Conservation (phyloP, 1,139 yeast species). For the Yamadazyma pseudoaaseri region DNA sequence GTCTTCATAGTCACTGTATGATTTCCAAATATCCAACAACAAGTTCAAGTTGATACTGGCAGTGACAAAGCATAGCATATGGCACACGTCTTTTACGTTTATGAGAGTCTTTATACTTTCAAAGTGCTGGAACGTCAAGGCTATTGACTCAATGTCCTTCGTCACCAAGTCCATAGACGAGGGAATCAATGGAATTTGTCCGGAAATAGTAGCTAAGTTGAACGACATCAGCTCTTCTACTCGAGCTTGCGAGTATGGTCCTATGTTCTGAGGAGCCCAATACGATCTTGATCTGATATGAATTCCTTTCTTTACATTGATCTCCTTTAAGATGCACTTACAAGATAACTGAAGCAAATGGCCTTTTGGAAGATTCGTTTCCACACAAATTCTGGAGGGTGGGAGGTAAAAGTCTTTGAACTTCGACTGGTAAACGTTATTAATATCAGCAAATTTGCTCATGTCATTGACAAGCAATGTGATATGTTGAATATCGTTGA, state of each 20-base stretch:
- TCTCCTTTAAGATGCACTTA: constrained; percentile 17
- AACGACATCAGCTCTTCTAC: constrained; percentile 38
- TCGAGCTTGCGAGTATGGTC: constrained; percentile 91
- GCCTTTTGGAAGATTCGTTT: constrained; percentile 46
- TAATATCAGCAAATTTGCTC: constrained; percentile 59
- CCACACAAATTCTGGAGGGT: constrained; percentile 86
- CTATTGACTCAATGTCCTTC: constrained; percentile 19
- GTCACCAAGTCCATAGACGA: constrained; percentile 52
- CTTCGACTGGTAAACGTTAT: constrained; percentile 52
- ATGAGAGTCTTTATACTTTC: constrained; percentile 60
- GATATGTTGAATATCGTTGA: constrained; percentile 52
- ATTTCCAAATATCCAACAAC: constrained; percentile 39
- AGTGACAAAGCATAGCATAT: constrained; percentile 57
- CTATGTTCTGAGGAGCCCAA: constrained; percentile 98
- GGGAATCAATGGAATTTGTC: constrained; percentile 89
- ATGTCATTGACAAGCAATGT: constrained; percentile 64
- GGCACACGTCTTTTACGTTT: constrained; percentile 40
- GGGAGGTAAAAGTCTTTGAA: constrained; percentile 65
- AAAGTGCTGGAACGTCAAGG: constrained; percentile 72
- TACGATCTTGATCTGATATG: constrained; percentile 90
- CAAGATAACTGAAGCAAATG: constrained; percentile 57
- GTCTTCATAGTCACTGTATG: constrained; percentile 21
- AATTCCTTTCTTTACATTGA: constrained; percentile 54
- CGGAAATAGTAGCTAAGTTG: constrained; percentile 67
- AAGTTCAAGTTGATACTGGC: constrained; percentile 22